A percentile compares a stretch with the other conserved stretches of the same genome.
Evolutionary conservation across 2,329 filamentous ascomycete genomes (phyloP).

Genomic region (Aspergillus floridensis): DNA sequence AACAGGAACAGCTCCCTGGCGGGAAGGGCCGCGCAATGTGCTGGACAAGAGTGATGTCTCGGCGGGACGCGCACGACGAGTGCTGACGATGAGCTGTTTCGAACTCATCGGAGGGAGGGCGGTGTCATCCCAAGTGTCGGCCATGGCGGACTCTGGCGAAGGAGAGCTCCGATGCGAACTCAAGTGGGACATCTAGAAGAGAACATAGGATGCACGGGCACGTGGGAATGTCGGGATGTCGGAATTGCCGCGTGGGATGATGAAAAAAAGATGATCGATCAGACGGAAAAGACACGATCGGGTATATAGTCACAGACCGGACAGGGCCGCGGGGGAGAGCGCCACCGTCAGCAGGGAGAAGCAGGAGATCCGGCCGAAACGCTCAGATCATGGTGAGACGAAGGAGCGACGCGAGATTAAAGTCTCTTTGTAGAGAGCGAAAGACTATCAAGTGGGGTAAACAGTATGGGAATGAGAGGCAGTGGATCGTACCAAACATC

Average conservation of each 20-base stretch:
- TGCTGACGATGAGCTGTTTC: constrained; percentile 16
- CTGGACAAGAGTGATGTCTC: constrained; percentile 17
- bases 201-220: neutral
- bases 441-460: neutral
- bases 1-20: constrained; percentile 18
- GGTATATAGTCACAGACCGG: neutral
- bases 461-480: neutral
- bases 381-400: neutral
- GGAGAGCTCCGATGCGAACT: neutral
- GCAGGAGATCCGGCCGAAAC: neutral
- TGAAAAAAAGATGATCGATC: neutral
- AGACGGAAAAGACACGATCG: neutral
- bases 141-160: neutral
- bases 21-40: constrained; percentile 13
- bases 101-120: constrained; percentile 32
- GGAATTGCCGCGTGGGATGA: neutral
- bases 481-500: neutral
- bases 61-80: constrained; percentile 17
- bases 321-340: neutral
- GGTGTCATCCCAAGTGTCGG: constrained; percentile 24
- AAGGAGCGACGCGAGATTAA: neutral
- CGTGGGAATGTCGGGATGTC: neutral
- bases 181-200: neutral
- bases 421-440: neutral
- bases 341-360: neutral